Conservation (phyloP, 192 early-diverging fungal genomes). For the Backusella psychrophila region DNA sequence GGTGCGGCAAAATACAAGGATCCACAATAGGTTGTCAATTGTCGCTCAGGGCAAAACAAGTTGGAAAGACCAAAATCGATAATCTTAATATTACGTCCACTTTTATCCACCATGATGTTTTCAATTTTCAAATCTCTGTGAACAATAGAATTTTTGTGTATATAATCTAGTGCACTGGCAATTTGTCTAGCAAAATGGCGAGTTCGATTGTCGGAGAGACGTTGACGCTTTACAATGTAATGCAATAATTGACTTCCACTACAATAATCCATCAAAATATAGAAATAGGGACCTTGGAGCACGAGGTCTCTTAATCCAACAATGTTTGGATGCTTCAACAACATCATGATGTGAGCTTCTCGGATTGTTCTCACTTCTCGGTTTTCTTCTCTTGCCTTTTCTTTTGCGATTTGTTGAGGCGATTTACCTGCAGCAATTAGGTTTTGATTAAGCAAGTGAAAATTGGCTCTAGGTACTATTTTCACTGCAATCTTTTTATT, state of each 20-base stretch:
- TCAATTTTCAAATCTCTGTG: slow-evolving; percentile 85
- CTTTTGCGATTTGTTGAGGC: slow-evolving; percentile 25
- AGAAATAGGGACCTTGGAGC: slow-evolving; percentile 63
- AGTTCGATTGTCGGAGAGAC: slow-evolving; percentile 76
- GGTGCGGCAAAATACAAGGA: slow-evolving; percentile 83
- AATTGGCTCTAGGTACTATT: slow-evolving; percentile 48
- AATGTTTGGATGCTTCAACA: slow-evolving; percentile 83
- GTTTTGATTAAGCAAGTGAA: background rate
- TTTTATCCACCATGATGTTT: slow-evolving; percentile 73
- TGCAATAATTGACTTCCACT: slow-evolving; percentile 81
- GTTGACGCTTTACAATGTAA: slow-evolving; percentile 76
- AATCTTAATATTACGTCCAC: slow-evolving; percentile 66
- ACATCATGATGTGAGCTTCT: slow-evolving; percentile 69
- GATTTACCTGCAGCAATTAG: slow-evolving; percentile 5
- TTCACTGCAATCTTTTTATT: slow-evolving; percentile 56
- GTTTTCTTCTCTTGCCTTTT: slow-evolving; percentile 41
- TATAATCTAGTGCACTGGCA: slow-evolving; percentile 57
- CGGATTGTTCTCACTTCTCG: slow-evolving; percentile 67
- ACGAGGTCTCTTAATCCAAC: slow-evolving; percentile 71
- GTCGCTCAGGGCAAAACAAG: slow-evolving; percentile 51
- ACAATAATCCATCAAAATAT: slow-evolving; percentile 79
- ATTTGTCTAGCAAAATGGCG: slow-evolving; percentile 75
- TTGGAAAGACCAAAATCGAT: slow-evolving; percentile 91
- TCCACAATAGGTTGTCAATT: slow-evolving; percentile 57
- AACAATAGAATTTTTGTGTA: slow-evolving; percentile 60